Evolutionary conservation across 192 early-diverging fungal genomes (phyloP), one percentile per base, ranked within the genome.

Genomic region (Mortierella hygrophila): DNA sequence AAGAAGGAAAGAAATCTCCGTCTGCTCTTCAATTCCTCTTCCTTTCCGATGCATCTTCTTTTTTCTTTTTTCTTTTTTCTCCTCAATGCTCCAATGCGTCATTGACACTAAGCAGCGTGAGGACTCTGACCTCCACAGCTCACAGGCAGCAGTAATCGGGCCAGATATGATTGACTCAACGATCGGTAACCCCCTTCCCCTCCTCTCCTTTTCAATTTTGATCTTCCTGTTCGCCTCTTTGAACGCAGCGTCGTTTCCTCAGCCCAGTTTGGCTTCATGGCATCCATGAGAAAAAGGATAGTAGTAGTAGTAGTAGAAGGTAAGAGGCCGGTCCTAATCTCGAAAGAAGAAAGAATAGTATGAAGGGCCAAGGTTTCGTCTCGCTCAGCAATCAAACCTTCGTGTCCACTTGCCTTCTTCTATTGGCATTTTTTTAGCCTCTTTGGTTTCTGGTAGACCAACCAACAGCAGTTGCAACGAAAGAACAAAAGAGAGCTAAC

Each of bases 41-140:
- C 4, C 18, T 20, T 52, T 21, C 49, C 49, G 3, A 52, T 52
- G 49, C 65, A 32, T 29, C 26, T 32, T 32, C 65, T 32, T 68
- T 68, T 68, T 68, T 52, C 49, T 52, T 18, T 52, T 52, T 21
- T 52, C 5, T 52, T 52, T 52, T 49, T 49, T 15, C 47, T 49
- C 47, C 13, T 52, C 49, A 52, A 52, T 52, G 16, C 47, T 49
- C 1, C 18, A 52, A 52, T 52, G 49, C 49, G 49, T 52, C 49
- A 52, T 52, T 4, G 18, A 4, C 18, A 18, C 49, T 21, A 52
- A 21, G 0, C 49, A 52, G 18, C 49, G 49, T 52, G 49, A 52
- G 49, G 49, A 18, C 23, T 70, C 40, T 38, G 38, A 70, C 69
- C 37, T 70, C 69, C 69, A 41, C 69, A 65, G n/a, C 60, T 32